Conservation (phyloP, 768 basidiomycete species). For the Tremella fuciformis region DNA sequence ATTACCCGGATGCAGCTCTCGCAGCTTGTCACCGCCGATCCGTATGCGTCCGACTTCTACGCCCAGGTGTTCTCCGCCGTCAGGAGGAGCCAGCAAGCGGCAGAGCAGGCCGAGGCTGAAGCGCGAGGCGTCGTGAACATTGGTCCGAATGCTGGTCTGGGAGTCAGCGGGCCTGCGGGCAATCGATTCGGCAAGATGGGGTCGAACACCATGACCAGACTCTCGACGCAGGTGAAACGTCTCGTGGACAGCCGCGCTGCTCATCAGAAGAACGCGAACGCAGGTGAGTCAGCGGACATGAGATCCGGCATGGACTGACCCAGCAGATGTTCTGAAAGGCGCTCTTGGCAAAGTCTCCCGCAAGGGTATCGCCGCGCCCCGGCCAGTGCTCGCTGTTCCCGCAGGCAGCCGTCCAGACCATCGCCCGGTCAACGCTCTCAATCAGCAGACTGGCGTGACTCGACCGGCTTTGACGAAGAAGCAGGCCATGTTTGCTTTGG, state of each 20-base stretch:
- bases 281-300: conserved; percentile 19
- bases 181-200: conserved; percentile 44
- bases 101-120: conserved; percentile 58
- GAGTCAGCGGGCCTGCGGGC: conserved; percentile 60
- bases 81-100: conserved; percentile 66
- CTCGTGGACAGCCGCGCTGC: conserved; percentile 77
- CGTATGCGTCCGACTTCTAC: conserved; percentile 97
- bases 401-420: conserved; percentile 42
- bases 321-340: conserved; percentile 63
- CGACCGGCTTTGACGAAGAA: conserved; percentile 63
- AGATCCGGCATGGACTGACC: conserved; percentile 7
- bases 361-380: conserved; percentile 92
- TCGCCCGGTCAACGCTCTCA: conserved; percentile 50
- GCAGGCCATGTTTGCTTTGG: conserved; percentile 73
- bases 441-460: conserved; percentile 35
- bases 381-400: conserved; percentile 89
- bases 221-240: conserved; percentile 76
- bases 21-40: conserved; percentile 94
- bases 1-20: conserved; percentile 99
- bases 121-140: conserved; percentile 69
- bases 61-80: conserved; percentile 92
- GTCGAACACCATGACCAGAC: conserved; percentile 51
- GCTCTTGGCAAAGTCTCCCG: conserved; percentile 92
- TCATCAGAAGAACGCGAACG: conserved; percentile 32
- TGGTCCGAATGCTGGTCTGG: conserved; percentile 72